These are phyloP conservation scores for Xylaria sp. DNA, from an alignment of 2,329 filamentous ascomycete species.

Conservation along the genomic window DNA sequence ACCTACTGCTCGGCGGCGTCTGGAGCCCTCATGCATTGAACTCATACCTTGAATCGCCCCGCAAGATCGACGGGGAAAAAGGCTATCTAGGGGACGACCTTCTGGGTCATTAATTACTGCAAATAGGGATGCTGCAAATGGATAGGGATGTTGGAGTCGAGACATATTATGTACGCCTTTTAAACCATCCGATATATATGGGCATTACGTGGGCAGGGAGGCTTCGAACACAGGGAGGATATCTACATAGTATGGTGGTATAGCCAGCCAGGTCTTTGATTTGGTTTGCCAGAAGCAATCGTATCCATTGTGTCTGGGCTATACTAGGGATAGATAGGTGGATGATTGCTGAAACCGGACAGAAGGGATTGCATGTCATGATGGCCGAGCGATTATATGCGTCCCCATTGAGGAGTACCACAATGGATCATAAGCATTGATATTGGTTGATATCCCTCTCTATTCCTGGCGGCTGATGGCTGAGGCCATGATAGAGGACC, in stretches of 20 bases:
- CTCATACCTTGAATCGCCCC: constrained; percentile 4
- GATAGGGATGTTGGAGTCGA: not conserved
- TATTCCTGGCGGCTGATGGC: constrained; percentile 17
- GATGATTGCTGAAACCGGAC: not conserved
- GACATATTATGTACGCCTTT: not conserved
- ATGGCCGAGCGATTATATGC: not conserved
- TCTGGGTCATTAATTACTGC: not conserved
- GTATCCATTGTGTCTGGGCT: not conserved
- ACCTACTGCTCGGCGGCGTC: constrained; percentile 20
- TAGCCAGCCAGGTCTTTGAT: not conserved
- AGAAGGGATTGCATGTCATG: not conserved
- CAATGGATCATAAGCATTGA: no score
- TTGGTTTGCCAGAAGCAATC: not conserved
- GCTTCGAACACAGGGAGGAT: not conserved
- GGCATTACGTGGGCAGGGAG: not conserved
- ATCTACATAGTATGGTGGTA: no score
- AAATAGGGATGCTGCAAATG: no score
- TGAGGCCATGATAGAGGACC: constrained; percentile 8
- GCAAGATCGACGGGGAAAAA: constrained; percentile 11
- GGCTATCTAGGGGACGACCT: not conserved
- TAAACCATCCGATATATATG: not conserved
- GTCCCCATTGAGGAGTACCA: not conserved
- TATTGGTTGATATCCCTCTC: constrained; percentile 1
- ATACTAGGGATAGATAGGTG: not conserved
- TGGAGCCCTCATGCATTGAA: constrained; percentile 12